Percentiles rank a stretch among this genome's conserved stretches.
phyloP scores from a whole-genome alignment of 176 grass and related monocot species.

The maize (Zea mays) region DNA sequence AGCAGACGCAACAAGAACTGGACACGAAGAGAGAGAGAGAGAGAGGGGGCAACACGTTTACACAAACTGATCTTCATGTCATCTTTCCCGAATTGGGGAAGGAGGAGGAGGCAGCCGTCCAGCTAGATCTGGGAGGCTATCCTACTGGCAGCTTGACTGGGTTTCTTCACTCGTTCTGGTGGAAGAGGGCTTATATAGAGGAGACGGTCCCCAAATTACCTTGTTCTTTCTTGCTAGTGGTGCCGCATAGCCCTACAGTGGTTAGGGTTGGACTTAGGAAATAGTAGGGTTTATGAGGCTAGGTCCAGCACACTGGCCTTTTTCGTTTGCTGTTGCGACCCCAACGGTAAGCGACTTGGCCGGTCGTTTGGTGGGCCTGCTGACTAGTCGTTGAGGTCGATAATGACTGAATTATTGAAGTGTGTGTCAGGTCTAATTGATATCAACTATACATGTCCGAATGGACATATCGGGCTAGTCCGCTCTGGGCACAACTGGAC shows the following conservation, averaged over 20 bases:
- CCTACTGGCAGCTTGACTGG: constrained; percentile 27
- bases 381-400: no score
- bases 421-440: no score
- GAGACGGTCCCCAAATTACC: background rate
- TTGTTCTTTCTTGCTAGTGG: background rate
- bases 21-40: constrained; percentile 14
- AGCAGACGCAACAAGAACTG: background rate
- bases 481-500: no score
- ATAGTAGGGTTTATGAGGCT: background rate
- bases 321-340: no score
- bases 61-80: background rate
- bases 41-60: background rate
- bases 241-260: no score
- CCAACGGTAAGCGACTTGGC: no score
- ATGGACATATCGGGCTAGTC: no score
- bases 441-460: no score
- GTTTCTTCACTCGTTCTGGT: constrained; percentile 14
- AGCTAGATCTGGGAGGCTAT: constrained; percentile 35
- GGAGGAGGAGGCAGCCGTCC: background rate
- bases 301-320: no score
- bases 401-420: no score
- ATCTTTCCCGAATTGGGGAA: constrained; percentile 19
- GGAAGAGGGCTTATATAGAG: constrained; percentile 42
- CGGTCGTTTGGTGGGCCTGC: no score
- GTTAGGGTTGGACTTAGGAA: constrained; percentile 34